A percentile compares a stretch with the other conserved stretches of the same genome.
Evolutionary conservation across 192 early-diverging fungal species (phyloP).

Genomic region (Diversispora eburnea): DNA sequence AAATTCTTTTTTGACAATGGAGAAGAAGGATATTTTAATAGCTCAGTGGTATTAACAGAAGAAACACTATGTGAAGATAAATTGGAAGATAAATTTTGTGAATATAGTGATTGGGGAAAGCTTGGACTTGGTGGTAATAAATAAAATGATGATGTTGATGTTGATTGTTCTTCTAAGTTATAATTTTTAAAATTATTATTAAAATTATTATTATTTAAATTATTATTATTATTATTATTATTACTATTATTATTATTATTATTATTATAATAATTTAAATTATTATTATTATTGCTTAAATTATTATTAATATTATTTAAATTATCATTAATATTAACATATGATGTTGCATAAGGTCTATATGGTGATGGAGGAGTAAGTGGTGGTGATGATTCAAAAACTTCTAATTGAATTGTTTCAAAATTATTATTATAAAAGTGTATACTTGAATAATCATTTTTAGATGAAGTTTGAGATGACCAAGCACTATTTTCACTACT

Average conservation of each 20-base stretch:
- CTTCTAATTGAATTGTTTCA: neutral
- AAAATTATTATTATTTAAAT: no score
- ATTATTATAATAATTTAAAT: no score
- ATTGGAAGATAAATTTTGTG: neutral
- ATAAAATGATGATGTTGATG: neutral
- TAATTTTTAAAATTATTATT: no score
- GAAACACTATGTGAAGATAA: neutral
- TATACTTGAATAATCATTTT: neutral
- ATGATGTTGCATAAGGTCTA: neutral
- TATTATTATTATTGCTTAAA: neutral
- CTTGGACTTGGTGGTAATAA: neutral
- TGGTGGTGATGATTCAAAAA: neutral
- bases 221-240: neutral
- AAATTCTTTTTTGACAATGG: neutral
- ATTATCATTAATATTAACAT: neutral
- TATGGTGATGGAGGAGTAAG: constrained; percentile 12
- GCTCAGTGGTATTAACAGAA: neutral
- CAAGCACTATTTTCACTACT: neutral
- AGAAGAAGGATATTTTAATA: constrained; percentile 16
- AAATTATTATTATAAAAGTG: neutral
- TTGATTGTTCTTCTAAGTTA: neutral
- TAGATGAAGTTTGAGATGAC: neutral
- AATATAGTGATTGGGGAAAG: neutral
- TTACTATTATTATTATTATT: neutral
- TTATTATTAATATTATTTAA: neutral